Evolutionary conservation across 2,329 filamentous ascomycete genomes (phyloP), one percentile per base, ranked within the genome.

Genomic region (Aspergillus oerlinghausenensis): DNA sequence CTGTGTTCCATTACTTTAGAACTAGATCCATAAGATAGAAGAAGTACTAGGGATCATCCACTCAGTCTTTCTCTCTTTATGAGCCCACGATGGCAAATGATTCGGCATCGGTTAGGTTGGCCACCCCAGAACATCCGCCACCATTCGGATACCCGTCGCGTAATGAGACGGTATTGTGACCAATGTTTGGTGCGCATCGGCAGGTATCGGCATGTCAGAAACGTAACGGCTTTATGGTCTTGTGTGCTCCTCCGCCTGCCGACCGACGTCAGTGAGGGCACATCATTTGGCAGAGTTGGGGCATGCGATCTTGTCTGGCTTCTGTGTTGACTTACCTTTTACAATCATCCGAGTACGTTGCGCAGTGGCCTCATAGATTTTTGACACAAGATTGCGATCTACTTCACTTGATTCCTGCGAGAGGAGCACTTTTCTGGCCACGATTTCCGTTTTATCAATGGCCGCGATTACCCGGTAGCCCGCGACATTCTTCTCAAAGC

Each of bases 171-270:
- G 64, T 66, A 64, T 54, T 49, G 49, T 11, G 55, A 23, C 10
- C 7, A 4, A 10, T 10, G 5, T 28, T 32, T 51, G 35, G 60
- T 63, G 60, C 64, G 49, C 48, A 14, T 52, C 55, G 51, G 60
- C 54, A 59, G 61, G 69, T 72, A 72, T 71, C 69, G 69, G 69
- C 69, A 68, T 57, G 69, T 72, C 64, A 69, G 58, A 38, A 54
- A 52, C 51, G 61, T 67, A 66, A 58, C 57, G 38, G 55, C 51
- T 53, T 52, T 55, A 35, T 54, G 57, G 55, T 49, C 49, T 51
- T 50, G 29, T 47, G 50, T 53, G 50, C 54, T 58, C 55, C 61
- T 57, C 55, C 61, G 56, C 59, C 51, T 55, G 42, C 50, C 60
- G 51, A 60, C 50, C 56, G 65, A 65, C 63, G 61, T 62, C 63